These are phyloP conservation scores for Berkeleyomyces basicola DNA, from an alignment of 2,329 filamentous ascomycete species.

Conservation along the genomic window DNA sequence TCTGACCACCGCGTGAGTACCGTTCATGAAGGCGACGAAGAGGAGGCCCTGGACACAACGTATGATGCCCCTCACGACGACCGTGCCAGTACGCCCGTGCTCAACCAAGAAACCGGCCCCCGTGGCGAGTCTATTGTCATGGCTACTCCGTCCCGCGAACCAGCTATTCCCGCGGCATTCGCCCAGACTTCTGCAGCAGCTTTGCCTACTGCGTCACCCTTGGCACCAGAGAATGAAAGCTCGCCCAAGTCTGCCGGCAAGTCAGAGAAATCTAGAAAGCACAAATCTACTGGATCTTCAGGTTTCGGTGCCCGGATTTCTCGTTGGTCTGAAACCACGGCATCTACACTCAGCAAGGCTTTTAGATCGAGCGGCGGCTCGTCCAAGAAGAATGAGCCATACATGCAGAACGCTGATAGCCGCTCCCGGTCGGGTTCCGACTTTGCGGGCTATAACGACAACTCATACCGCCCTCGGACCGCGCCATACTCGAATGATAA, in stretches of 20 bases:
- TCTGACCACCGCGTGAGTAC: constrained; percentile 79
- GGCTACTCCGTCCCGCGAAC: constrained; percentile 7
- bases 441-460: constrained; percentile 48
- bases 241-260: constrained; percentile 38
- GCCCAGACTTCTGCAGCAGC: not conserved
- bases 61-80: constrained; percentile 27
- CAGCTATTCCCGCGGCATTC: constrained; percentile 1
- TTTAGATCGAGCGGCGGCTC: constrained; percentile 47
- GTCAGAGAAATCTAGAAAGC: constrained; percentile 65
- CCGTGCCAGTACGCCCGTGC: not conserved
- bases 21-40: constrained; percentile 68
- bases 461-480: constrained; percentile 30
- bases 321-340: constrained; percentile 91
- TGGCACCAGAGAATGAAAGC: constrained; percentile 52
- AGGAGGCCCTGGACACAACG: constrained; percentile 34
- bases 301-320: constrained; percentile 81
- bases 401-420: constrained; percentile 16
- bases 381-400: constrained; percentile 39
- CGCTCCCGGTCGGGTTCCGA: constrained; percentile 68
- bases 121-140: constrained; percentile 9
- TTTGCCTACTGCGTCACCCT: constrained; percentile 7
- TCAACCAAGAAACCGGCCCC: constrained; percentile 3
- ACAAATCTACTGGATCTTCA: constrained; percentile 71
- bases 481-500: constrained; percentile 44
- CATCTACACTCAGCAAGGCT: constrained; percentile 68